phyloP scores from a whole-genome alignment of 345 rosid species.

The Eucalyptus decipiens region DNA sequence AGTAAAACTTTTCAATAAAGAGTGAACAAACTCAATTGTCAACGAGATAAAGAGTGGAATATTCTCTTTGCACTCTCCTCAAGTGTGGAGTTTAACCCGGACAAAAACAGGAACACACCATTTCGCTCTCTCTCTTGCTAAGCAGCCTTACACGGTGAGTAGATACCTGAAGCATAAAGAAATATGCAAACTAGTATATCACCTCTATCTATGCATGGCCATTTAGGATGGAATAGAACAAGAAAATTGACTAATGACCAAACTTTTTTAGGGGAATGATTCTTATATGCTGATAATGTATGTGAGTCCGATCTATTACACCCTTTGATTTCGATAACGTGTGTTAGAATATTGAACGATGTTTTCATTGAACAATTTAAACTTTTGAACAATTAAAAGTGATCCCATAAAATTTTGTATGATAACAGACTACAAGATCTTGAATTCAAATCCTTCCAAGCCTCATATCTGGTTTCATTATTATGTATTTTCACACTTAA shows the following conservation, averaged over 20 bases:
- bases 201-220: neutral
- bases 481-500: neutral
- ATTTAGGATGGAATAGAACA: neutral
- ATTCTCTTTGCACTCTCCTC: neutral
- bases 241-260: neutral
- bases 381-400: neutral
- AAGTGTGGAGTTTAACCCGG: neutral
- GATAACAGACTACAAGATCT: fast-evolving
- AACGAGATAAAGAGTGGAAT: neutral
- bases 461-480: neutral
- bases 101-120: neutral
- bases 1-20: neutral
- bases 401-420: neutral
- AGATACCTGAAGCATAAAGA: neutral
- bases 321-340: neutral
- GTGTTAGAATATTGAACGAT: neutral
- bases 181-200: neutral
- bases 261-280: neutral
- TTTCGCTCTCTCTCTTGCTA: neutral
- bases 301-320: neutral
- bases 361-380: neutral
- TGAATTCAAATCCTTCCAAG: neutral
- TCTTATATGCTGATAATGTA: neutral
- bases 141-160: neutral
- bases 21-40: neutral